Percentiles rank a stretch among this genome's conserved stretches.
These are phyloP conservation scores for Hemisphaericaspora lyxosophila DNA, from an alignment of 1,139 yeast species.

Conservation along the genomic window DNA sequence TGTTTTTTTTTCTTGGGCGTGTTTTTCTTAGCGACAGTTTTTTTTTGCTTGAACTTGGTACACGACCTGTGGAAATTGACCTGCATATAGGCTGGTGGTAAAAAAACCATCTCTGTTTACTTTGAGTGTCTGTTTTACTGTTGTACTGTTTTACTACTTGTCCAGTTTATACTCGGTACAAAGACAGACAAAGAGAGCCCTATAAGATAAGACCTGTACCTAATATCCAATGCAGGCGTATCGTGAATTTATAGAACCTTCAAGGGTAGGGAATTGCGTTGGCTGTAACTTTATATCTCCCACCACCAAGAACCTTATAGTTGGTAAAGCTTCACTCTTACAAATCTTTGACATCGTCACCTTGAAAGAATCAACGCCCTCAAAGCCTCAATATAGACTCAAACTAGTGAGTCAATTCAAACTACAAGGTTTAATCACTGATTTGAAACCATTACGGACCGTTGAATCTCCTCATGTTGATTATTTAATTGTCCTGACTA, in stretches of 20 bases:
- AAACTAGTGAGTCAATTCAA: constrained; percentile 64
- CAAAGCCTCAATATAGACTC: constrained; percentile 36
- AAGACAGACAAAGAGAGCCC: no score
- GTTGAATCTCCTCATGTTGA: constrained; percentile 52
- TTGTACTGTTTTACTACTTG: no score
- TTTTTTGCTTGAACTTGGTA: background rate
- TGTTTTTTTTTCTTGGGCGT: background rate
- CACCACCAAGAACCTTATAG: constrained; percentile 53
- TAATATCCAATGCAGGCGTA: constrained; percentile 83
- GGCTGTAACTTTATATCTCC: constrained; percentile 62
- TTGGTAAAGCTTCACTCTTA: constrained; percentile 70
- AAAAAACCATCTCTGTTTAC: background rate
- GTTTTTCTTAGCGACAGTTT: no score
- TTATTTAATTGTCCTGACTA: constrained; percentile 66
- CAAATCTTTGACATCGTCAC: constrained; percentile 59
- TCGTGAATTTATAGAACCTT: constrained; percentile 76
- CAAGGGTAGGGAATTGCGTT: constrained; percentile 65
- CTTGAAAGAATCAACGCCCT: constrained; percentile 18
- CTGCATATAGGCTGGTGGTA: background rate
- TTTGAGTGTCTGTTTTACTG: no score
- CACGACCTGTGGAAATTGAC: background rate
- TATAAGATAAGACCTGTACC: no score
- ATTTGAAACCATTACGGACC: constrained; percentile 54
- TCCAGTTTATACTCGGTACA: no score
- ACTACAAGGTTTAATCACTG: constrained; percentile 69